Percentiles rank a stretch among this genome's conserved stretches.
Conservation (phyloP, 331 rosid genomes). For the Pyracantha coccinea region DNA sequence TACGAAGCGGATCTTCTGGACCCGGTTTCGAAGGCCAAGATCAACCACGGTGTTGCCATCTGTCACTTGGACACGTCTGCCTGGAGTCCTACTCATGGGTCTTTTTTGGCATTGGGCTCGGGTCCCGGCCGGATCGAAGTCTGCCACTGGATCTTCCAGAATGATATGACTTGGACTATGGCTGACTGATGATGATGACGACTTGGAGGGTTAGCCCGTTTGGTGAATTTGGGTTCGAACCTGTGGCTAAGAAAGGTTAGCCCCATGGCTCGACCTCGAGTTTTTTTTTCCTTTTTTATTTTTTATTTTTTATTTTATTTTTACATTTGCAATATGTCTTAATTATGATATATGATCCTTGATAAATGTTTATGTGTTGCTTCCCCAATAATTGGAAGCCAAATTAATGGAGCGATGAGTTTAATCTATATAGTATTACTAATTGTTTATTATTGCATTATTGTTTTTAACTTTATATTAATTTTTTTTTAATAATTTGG, state of each 20-base stretch:
- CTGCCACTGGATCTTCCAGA: conserved; percentile 95
- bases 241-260: conserved; percentile 47
- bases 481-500: background rate
- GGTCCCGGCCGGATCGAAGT: conserved; percentile 89
- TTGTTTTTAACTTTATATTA: background rate
- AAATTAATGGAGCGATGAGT: conserved; percentile 16
- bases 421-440: background rate
- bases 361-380: conserved; percentile 17
- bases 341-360: conserved; percentile 25
- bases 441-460: background rate
- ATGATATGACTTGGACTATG: conserved; percentile 81
- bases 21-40: conserved; percentile 46
- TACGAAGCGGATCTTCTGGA: conserved; percentile 81
- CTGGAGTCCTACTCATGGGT: conserved; percentile 89
- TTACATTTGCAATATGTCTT: conserved; percentile 28
- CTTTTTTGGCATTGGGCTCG: conserved; percentile 70
- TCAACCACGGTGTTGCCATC: conserved; percentile 81
- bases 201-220: background rate
- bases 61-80: conserved; percentile 86
- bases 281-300: conserved; percentile 11
- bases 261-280: conserved; percentile 18
- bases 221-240: conserved; percentile 14
- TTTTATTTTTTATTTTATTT: conserved; percentile 1
- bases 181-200: conserved; percentile 32
- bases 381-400: conserved; percentile 37